Evolutionary conservation across 805 yeast species (phyloP), one percentile per base, ranked within the genome.

Genomic region (Myxozyma neotropica): DNA sequence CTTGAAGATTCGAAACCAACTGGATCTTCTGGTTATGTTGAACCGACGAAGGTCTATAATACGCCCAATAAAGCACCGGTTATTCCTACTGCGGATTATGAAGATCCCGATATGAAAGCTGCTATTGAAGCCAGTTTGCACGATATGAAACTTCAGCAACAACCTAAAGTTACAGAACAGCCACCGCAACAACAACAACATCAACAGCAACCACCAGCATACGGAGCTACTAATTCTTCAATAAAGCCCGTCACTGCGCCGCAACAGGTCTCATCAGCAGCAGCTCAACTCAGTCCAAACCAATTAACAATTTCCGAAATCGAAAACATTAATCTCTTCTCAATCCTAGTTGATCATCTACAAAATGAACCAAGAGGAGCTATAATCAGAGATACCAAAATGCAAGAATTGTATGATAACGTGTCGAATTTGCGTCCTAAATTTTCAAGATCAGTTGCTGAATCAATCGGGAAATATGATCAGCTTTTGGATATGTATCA

Each of bases 81-180:
- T 2, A 26, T 38, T 10, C 45, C 64, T 23, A 29, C 47, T n/a
- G n/a, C 47, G 6, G 88, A 83, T 1, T 90, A 87, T 19, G 88
- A 86, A 17, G 96, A 68, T 69, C 93, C 87, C 39, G 96, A 90
- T 38, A 82, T 93, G 84, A 88, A 85, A 71, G 96, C 94, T 0
- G 99, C 98, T 0, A 93, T 94, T 58, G 96, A 88, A 15, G 96
- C 96, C 0, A 89, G 96, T 72, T 78, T 94, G 62, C 80, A 80
- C 54, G 97, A 92, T 59, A 79, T 87, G 70, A 82, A 87, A 64
- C 71, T 69, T 33, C 74, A 67, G 45, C 71, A 68, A 57, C 61
- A 43, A 23, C 48, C 67, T 57, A 69, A 57, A 29, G 52, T 21
- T 13, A n/a, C 54, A 8, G 44, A 77, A 12, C 56, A 58, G 7